These are phyloP conservation scores for Naganishia friedmannii DNA, from an alignment of 768 basidiomycete genomes.

Conservation along the genomic window DNA sequence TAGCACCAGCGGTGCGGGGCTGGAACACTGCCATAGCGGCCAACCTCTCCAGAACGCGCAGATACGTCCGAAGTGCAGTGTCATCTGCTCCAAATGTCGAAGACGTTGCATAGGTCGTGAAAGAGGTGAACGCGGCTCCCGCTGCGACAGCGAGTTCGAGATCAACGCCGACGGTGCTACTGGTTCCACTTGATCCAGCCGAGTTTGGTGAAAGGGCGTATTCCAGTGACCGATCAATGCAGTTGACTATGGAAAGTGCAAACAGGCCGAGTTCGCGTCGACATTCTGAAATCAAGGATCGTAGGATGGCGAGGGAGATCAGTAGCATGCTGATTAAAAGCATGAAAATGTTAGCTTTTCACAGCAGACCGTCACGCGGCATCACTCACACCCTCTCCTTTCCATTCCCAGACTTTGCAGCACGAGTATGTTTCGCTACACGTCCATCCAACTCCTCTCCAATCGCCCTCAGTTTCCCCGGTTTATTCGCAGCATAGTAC, in stretches of 20 bases:
- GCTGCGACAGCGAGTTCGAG: slow-evolving; percentile 55
- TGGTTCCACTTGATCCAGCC: slow-evolving; percentile 16
- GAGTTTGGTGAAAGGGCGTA: slow-evolving; percentile 35
- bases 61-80: slow-evolving; percentile 66
- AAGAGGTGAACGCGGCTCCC: slow-evolving; percentile 82
- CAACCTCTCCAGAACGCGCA: slow-evolving; percentile 66
- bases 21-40: slow-evolving; percentile 54
- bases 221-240: slow-evolving; percentile 40
- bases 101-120: slow-evolving; percentile 87
- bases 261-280: slow-evolving; percentile 48
- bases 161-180: slow-evolving; percentile 40
- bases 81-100: slow-evolving; percentile 75
- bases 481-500: slow-evolving; percentile 46
- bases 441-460: slow-evolving; percentile 38
- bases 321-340: slow-evolving; percentile 57
- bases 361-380: background rate
- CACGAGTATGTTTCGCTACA: slow-evolving; percentile 24
- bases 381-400: slow-evolving; percentile 72
- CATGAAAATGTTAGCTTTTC: no score
- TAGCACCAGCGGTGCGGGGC: slow-evolving; percentile 17
- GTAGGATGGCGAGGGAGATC: slow-evolving; percentile 76
- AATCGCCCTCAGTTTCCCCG: slow-evolving; percentile 42
- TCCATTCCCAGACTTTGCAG: slow-evolving; percentile 64
- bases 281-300: slow-evolving; percentile 80
- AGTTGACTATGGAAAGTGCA: slow-evolving; percentile 38